These are phyloP conservation scores for Hymenoscyphus albidus DNA, from an alignment of 2,329 filamentous ascomycete species.

Conservation along the genomic window DNA sequence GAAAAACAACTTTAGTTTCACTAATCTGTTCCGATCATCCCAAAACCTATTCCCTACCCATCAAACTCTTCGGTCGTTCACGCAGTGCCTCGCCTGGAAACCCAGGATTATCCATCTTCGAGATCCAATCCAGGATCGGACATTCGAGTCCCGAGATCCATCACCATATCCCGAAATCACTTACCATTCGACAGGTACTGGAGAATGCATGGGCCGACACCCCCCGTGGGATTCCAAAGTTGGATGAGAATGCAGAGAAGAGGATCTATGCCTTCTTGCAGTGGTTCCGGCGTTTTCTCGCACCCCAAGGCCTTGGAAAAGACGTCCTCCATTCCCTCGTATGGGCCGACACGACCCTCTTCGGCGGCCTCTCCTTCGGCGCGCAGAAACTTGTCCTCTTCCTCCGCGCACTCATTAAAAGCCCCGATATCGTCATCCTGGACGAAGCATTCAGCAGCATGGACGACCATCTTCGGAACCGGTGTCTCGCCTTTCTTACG, in stretches of 20 bases:
- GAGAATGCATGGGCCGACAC: conserved; percentile 91
- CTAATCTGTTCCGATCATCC: conserved; percentile 95
- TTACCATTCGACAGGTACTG: conserved; percentile 70
- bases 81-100: conserved; percentile 67
- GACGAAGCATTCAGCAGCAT: conserved; percentile 89
- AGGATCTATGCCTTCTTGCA: conserved; percentile 66
- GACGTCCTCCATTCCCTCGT: neutral
- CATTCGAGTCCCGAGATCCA: conserved; percentile 94
- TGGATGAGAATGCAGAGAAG: conserved; percentile 53
- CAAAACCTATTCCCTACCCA: conserved; percentile 84
- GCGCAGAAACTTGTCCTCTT: conserved; percentile 84
- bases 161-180: conserved; percentile 77
- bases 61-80: conserved; percentile 79
- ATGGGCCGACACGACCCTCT: conserved; percentile 67
- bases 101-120: conserved; percentile 82
- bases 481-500: conserved; percentile 77
- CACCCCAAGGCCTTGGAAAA: conserved; percentile 34
- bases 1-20: conserved; percentile 91
- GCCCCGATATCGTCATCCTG: conserved; percentile 75
- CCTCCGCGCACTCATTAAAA: conserved; percentile 74
- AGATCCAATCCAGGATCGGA: conserved; percentile 84
- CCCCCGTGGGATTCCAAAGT: conserved; percentile 65
- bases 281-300: conserved; percentile 73
- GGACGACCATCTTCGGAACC: conserved; percentile 76
- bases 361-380: conserved; percentile 73